Conservation (phyloP, 148 eudicot genomes). For the Fagopyrum tataricum region DNA sequence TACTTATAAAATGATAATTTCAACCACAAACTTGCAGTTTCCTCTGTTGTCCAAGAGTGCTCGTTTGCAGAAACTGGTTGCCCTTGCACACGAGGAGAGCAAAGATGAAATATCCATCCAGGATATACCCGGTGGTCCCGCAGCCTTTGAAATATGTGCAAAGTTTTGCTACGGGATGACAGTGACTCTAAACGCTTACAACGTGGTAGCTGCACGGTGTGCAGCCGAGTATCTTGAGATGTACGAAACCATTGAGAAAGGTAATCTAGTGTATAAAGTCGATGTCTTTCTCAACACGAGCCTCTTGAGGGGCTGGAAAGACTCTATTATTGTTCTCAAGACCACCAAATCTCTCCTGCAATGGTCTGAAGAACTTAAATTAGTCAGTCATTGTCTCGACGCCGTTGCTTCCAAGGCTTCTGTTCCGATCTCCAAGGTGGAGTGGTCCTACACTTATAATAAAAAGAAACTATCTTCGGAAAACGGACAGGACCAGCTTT, state of each 20-base stretch:
- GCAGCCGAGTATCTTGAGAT: conserved; percentile 93
- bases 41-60: conserved; percentile 81
- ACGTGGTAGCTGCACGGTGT: conserved; percentile 67
- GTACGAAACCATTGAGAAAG: conserved; percentile 81
- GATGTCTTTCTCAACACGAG: conserved; percentile 77
- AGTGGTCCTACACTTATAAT: conserved; percentile 91
- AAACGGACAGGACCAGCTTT: conserved; percentile 35
- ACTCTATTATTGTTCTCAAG: conserved; percentile 78
- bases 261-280: conserved; percentile 76
- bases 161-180: conserved; percentile 92
- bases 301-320: conserved; percentile 87
- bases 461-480: conserved; percentile 59
- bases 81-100: conserved; percentile 39
- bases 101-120: conserved; percentile 49
- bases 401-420: conserved; percentile 76
- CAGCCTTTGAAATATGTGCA: conserved; percentile 82
- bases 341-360: conserved; percentile 51
- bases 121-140: conserved; percentile 80
- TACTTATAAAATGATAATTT: background rate
- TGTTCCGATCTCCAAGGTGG: conserved; percentile 59
- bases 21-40: conserved; percentile 42
- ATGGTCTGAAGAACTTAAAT: conserved; percentile 66
- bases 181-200: conserved; percentile 79
- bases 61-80: conserved; percentile 55
- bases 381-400: conserved; percentile 57